Percentiles rank a stretch among this genome's conserved stretches.
Conservation (phyloP, 2,329 filamentous ascomycete genomes). For the Xylaria sp. region DNA sequence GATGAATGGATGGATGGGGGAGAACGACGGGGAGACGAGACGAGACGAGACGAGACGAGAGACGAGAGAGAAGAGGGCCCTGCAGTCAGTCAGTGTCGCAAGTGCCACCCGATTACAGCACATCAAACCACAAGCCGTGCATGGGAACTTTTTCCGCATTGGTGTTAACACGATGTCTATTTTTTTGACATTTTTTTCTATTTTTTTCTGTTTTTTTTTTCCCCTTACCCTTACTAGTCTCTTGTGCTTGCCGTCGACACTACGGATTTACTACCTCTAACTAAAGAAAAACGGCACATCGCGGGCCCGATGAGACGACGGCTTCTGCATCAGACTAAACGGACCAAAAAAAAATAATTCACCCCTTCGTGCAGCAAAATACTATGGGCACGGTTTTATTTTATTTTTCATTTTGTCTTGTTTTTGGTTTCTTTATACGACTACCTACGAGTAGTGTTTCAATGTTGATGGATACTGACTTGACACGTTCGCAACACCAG, state of each 20-base stretch:
- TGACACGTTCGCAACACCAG: slow-evolving; percentile 41
- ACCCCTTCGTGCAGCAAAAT: neutral
- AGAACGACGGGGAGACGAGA: too few relatives aligned
- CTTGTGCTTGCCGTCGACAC: neutral
- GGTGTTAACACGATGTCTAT: neutral
- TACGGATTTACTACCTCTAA: neutral
- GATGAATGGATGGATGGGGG: too few relatives aligned
- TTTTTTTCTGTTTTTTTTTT: neutral
- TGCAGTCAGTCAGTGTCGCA: slow-evolving; percentile 5
- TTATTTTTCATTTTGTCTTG: too few relatives aligned
- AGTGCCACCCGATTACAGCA: slow-evolving; percentile 13
- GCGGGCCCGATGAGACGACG: slow-evolving; percentile 4
- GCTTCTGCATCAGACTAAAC: slow-evolving; percentile 6
- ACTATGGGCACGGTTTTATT: slow-evolving; percentile 1
- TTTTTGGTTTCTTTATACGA: neutral
- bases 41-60: too few relatives aligned
- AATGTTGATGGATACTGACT: slow-evolving; percentile 21
- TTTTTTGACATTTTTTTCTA: neutral
- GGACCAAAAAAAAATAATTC: neutral
- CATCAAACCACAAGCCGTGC: slow-evolving; percentile 8
- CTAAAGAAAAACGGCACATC: neutral
- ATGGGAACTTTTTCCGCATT: slow-evolving; percentile 6
- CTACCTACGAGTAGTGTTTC: slow-evolving; percentile 12
- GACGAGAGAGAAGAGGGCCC: too few relatives aligned
- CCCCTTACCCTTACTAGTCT: neutral